Conservation (phyloP, 306 rosid genomes). For the Malus orientalis region DNA sequence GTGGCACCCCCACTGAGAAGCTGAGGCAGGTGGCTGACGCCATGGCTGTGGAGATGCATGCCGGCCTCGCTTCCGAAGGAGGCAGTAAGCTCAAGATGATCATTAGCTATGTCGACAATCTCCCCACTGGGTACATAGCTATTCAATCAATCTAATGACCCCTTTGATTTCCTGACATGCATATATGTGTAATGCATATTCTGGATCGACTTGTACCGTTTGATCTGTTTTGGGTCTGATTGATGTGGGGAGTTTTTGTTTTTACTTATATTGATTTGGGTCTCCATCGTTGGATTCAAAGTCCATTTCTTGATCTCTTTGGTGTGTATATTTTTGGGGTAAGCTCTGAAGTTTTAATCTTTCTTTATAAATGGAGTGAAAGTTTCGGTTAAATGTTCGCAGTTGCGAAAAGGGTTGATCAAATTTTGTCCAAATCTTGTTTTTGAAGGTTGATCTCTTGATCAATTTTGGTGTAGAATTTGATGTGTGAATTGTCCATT, state of each 20-base stretch:
- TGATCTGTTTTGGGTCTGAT: slow-evolving; percentile 11
- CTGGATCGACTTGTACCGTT: neutral
- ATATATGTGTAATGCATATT: neutral
- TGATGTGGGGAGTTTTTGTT: neutral
- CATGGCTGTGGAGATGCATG: slow-evolving; percentile 86
- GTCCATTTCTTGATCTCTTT: neutral
- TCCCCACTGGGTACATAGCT: slow-evolving; percentile 61
- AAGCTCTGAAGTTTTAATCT: neutral
- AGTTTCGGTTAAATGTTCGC: neutral
- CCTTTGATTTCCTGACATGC: neutral
- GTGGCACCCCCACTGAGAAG: slow-evolving; percentile 57
- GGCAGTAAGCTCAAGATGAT: slow-evolving; percentile 94
- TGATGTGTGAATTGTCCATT: neutral
- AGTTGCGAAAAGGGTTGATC: neutral
- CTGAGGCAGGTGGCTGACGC: slow-evolving; percentile 73
- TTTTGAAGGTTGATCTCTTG: neutral
- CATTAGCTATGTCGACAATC: slow-evolving; percentile 71
- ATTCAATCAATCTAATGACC: neutral
- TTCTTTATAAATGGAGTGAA: neutral
- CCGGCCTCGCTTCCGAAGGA: slow-evolving; percentile 88
- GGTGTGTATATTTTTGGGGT: neutral
- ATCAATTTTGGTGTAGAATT: neutral
- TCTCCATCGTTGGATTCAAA: neutral
- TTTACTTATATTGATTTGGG: neutral
- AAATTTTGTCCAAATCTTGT: neutral